A percentile compares a stretch with the other conserved stretches of the same genome.
These are phyloP conservation scores for Astrephomene gubernaculifera DNA, from an alignment of 139 green algal species.

Conservation along the genomic window DNA sequence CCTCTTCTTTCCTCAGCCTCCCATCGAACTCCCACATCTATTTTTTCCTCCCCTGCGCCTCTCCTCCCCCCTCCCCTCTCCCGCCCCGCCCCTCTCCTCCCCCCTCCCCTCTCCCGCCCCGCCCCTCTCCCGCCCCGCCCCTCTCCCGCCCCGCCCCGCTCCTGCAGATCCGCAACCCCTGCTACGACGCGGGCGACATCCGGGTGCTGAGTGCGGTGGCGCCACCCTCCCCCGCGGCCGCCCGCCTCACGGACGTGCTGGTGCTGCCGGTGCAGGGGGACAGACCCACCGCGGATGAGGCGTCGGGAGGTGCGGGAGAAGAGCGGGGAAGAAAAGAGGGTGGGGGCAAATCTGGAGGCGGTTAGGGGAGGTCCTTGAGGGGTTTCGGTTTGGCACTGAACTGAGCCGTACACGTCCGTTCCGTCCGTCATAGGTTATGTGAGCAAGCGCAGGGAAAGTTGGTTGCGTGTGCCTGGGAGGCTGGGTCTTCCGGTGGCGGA, in stretches of 20 bases:
- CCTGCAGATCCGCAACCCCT: slow-evolving; percentile 37
- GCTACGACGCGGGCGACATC: slow-evolving; percentile 23
- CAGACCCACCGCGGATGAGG: slow-evolving; percentile 18
- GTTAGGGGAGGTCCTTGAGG: too few relatives aligned
- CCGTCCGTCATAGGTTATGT: too few relatives aligned
- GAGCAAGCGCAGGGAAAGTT: too few relatives aligned
- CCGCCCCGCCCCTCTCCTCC: neutral
- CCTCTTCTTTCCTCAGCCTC: too few relatives aligned
- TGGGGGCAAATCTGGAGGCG: neutral
- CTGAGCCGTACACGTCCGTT: too few relatives aligned
- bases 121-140: neutral
- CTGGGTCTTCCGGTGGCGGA: too few relatives aligned
- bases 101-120: neutral
- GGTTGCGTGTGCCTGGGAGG: too few relatives aligned
- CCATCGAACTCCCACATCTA: too few relatives aligned
- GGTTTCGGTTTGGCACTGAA: too few relatives aligned
- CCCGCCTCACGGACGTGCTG: slow-evolving; percentile 10
- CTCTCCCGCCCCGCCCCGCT: neutral
- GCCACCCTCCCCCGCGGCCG: neutral
- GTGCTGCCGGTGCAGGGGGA: slow-evolving; percentile 5
- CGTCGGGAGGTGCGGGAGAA: slow-evolving; percentile 11
- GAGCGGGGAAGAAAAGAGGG: neutral
- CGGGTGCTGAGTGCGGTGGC: slow-evolving; percentile 20
- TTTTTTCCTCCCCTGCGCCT: too few relatives aligned
- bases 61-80: neutral